phyloP scores from a whole-genome alignment of 2,329 filamentous ascomycete genomes.

The Aspergillus texensis region DNA sequence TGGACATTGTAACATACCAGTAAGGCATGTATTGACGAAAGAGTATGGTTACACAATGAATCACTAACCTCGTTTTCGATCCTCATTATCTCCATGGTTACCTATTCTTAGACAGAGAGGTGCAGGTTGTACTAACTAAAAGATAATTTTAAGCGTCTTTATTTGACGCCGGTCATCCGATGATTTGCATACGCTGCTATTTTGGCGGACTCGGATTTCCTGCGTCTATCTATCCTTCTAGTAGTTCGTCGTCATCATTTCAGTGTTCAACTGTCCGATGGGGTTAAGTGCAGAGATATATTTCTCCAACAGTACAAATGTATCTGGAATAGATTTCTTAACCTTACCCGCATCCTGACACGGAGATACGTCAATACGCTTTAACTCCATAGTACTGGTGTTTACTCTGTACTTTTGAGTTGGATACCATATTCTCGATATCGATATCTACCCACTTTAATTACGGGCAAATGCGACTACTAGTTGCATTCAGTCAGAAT shows the following conservation, averaged over 20 bases:
- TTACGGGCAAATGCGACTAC: background rate
- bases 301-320: background rate
- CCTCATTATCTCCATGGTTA: background rate
- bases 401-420: background rate
- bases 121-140: background rate
- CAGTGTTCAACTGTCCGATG: background rate
- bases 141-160: background rate
- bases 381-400: background rate
- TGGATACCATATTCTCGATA: background rate
- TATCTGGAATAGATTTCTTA: background rate
- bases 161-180: conserved; percentile 4
- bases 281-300: background rate
- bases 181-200: conserved; percentile 5
- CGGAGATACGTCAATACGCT: background rate
- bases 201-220: background rate
- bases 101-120: background rate
- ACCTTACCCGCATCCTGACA: background rate
- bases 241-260: background rate
- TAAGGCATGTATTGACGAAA: background rate
- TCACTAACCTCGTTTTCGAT: background rate
- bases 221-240: background rate
- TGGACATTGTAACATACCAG: conserved; percentile 4
- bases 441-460: background rate
- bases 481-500: background rate
- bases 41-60: conserved; percentile 10